Base-by-base conservation (phyloP, 495 filamentous ascomycete genomes). In the Saxophila tyrrhenica region DNA sequence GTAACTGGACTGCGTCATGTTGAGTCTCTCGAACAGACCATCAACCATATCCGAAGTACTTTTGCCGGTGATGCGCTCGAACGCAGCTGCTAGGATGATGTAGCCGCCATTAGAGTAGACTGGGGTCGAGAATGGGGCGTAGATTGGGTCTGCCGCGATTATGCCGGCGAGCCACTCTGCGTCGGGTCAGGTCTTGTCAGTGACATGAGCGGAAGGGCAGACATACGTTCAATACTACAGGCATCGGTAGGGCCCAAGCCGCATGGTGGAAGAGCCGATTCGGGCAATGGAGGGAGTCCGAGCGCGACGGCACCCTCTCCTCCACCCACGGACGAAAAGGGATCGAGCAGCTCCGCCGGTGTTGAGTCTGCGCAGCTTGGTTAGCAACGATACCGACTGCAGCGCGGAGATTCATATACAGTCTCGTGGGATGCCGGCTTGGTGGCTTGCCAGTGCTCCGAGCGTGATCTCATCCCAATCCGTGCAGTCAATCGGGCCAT, bases 71-170 rank as follows among this genome's bases (percentile, higher is more conserved):
- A 81, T 76, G 46, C 69, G 69, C 51, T 80, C 75, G 35, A 82
- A 67, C 1, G 73, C 76, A 46, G 77, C 74, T 0, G 72, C 73
- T 13, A 82, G 67, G 44, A 82, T 67, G 43, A 73, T 70, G 55
- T 71, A 80, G 0, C 69, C 77, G 2, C 70, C 72, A 63, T 82
- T 80, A 11, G 78, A 78, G 63, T 82, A 83, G 15, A 72, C 70
- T 0, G 79, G 73, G 3, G 72, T 76, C 8, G 70, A 58, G 38
- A 66, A 71, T 2, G 78, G 72, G 0, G 67, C 57, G 57, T 72
- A 78, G 8, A 74, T 70, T 0, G 78, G 78, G 38, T 73, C 68
- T 0, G 67, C 64, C 13, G 70, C 62, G 15, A 73, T 59, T 16
- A 81, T 59, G 1, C 76, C 78, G 0, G 64, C 50, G 63, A 82